phyloP scores from a whole-genome alignment of 2,329 filamentous ascomycete species.

The Keithomyces neogunnii region DNA sequence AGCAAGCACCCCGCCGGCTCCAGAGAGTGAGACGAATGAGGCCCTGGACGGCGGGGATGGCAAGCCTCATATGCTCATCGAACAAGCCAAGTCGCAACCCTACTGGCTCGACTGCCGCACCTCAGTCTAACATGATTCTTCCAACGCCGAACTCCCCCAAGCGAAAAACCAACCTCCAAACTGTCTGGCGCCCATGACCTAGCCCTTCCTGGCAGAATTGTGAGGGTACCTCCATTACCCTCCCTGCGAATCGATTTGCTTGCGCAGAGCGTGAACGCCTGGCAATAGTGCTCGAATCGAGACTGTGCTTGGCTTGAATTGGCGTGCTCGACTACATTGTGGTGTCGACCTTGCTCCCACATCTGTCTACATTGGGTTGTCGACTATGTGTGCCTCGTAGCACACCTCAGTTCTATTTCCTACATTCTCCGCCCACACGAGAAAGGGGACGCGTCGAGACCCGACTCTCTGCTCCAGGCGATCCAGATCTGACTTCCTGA shows the following conservation, averaged over 20 bases:
- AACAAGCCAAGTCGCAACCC: background rate
- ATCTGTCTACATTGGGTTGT: background rate
- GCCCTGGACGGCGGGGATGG: background rate
- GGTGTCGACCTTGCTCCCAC: background rate
- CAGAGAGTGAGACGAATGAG: background rate
- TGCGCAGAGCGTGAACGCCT: no score
- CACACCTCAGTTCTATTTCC: background rate
- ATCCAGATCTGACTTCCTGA: background rate
- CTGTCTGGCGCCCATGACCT: background rate
- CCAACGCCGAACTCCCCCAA: background rate
- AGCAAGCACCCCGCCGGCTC: no score
- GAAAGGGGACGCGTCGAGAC: background rate
- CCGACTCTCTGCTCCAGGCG: background rate
- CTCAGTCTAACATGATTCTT: background rate
- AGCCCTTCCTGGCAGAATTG: background rate
- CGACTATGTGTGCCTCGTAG: background rate
- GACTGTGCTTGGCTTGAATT: background rate
- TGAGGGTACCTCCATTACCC: background rate
- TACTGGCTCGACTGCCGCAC: conserved; percentile 2
- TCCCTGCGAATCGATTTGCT: background rate
- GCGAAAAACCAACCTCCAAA: background rate
- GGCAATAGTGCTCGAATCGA: background rate
- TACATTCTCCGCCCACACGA: background rate
- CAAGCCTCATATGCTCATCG: background rate
- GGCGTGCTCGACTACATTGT: background rate